These are phyloP conservation scores for Cladosporium velox DNA, from an alignment of 2,329 filamentous ascomycete species.

Conservation along the genomic window DNA sequence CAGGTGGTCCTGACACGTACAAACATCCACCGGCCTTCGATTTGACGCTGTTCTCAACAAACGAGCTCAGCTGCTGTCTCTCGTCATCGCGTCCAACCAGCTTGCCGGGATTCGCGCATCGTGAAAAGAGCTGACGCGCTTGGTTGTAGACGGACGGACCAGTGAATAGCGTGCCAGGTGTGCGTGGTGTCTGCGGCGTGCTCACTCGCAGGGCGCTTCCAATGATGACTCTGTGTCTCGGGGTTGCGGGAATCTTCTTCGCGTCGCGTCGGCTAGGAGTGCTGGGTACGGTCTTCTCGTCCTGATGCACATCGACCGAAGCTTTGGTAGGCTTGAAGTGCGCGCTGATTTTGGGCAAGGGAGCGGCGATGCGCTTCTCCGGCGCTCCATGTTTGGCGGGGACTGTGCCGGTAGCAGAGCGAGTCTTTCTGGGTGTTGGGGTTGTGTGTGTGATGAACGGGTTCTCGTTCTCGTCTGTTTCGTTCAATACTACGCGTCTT, in stretches of 20 bases:
- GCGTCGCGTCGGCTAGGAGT: slow-evolving; percentile 78
- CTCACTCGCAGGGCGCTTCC: slow-evolving; percentile 19
- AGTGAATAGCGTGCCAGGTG: slow-evolving; percentile 62
- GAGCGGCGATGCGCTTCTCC: slow-evolving; percentile 45
- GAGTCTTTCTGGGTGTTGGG: slow-evolving; percentile 38
- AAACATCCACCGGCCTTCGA: slow-evolving; percentile 73
- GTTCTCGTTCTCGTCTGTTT: slow-evolving; percentile 68
- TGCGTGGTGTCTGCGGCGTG: slow-evolving; percentile 73
- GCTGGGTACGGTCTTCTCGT: slow-evolving; percentile 57
- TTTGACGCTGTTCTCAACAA: slow-evolving; percentile 66
- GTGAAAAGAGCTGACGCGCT: slow-evolving; percentile 83
- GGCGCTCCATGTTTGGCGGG: slow-evolving; percentile 52
- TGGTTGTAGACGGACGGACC: slow-evolving; percentile 79
- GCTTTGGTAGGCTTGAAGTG: slow-evolving; percentile 45
- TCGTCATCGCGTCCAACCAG: slow-evolving; percentile 76
- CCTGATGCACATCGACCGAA: slow-evolving; percentile 42
- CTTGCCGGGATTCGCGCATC: slow-evolving; percentile 71
- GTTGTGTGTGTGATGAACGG: slow-evolving; percentile 51
- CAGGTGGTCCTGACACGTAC: slow-evolving; percentile 93
- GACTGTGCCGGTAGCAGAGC: slow-evolving; percentile 38
- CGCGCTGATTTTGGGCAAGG: slow-evolving; percentile 50
- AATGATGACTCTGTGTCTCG: slow-evolving; percentile 69
- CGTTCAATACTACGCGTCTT: slow-evolving; percentile 47
- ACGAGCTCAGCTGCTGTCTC: slow-evolving; percentile 65
- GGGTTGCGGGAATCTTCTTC: slow-evolving; percentile 70